Percentiles rank a stretch among this genome's conserved stretches.
Conservation (phyloP, 1,139 yeast species). For the Scheffersomyces illinoinensis region DNA sequence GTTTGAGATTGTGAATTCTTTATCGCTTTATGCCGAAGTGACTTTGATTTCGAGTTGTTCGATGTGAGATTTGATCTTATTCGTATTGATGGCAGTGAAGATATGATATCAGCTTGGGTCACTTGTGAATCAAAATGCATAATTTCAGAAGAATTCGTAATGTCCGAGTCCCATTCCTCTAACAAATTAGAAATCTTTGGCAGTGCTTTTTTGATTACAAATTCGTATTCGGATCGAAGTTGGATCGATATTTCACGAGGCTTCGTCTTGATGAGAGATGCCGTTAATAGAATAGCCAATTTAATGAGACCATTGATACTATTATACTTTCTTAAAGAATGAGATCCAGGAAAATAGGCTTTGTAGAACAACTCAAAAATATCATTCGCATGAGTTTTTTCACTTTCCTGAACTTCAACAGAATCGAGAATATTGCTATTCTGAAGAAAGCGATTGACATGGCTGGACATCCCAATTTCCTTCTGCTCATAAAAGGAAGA, state of each 20-base stretch:
- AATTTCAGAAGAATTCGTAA: not conserved
- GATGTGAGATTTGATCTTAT: not conserved
- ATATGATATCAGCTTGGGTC: not conserved
- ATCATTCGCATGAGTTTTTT: not conserved
- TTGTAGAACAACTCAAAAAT: not conserved
- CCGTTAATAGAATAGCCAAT: not conserved
- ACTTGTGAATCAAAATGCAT: not conserved
- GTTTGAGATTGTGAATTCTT: not conserved
- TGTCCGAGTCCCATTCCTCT: not conserved
- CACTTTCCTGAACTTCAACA: not conserved
- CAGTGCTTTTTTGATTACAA: not conserved
- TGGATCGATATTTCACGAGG: not conserved
- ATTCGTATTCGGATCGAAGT: not conserved
- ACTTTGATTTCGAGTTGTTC: not conserved
- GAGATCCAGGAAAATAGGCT: not conserved
- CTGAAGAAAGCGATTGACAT: conserved; percentile 6
- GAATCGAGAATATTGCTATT: not conserved
- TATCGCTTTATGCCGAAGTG: not conserved
- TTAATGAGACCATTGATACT: not conserved
- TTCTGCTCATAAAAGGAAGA: conserved; percentile 32
- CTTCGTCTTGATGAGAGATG: not conserved
- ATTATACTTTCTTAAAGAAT: not conserved
- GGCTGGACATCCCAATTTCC: conserved; percentile 18
- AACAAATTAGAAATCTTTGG: not conserved
- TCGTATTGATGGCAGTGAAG: not conserved